Evolutionary conservation across 108 stramenopile species (phyloP), one percentile per base, ranked within the genome.

Genomic region (Licmophora abbreviata): DNA sequence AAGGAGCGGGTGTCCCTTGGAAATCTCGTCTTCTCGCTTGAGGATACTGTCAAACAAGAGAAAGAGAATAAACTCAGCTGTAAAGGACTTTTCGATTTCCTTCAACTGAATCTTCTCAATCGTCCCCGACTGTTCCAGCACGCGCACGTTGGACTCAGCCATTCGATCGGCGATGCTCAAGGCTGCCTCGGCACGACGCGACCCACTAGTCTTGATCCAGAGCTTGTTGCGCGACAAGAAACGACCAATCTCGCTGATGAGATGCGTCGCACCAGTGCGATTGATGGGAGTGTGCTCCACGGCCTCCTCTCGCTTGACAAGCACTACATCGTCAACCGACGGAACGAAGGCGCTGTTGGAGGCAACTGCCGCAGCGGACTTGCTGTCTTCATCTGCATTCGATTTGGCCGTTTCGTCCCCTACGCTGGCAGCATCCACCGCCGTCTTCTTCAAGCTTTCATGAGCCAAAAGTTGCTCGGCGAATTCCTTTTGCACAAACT

Each of bases 41-140:
- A 71, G 52, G 36, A 42, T 67, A 9, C 67, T 61, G 38, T 76
- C 75, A 48, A 76, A 71, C 7, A 66, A 54, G 46, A 76, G 69
- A 35, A 66, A 50, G 24, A 56, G 24, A 26, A 66, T 47, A 48
- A 71, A 67, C 43, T 70, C 35, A 11, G 60, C 60, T 53, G 48
- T 29, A 61, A 1, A 2, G 21, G 17, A 44, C 30, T 28, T 46
- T 28, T 14, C 32, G 43, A 31, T 53, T 32, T 30, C 26, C 24
- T 9, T 28, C 21, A 22, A 36, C 22, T 52, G 35, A 40, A 29
- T 4, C 48, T 25, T 14, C 51, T n/a, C 24, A 53, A 61, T 17
- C 51, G 37, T 6, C 37, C 15, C 17, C 28, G n/a, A n/a, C 38
- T 2, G 15, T 40, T 40, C 38, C 38, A 18, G 38, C 2, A 40